Base-by-base conservation (phyloP, 2,329 filamentous ascomycete species). In the Talaromyces verruculosus region DNA sequence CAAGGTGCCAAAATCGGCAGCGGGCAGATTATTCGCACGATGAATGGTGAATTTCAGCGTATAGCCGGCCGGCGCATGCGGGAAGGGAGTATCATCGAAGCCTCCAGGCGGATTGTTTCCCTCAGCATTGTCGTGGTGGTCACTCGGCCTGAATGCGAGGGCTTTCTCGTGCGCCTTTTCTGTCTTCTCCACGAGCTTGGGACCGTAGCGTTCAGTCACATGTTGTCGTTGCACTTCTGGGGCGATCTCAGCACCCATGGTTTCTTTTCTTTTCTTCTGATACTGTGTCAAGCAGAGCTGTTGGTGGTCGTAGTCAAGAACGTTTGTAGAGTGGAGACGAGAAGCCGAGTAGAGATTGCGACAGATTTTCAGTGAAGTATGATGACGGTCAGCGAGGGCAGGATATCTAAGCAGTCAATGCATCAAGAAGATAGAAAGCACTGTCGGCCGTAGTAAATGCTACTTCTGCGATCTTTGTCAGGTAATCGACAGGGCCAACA, bases 41-140 rank as follows among this genome's bases (percentile, higher is more conserved):
- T 94, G 90, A 75, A 98, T 92, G 61, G 88, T 93, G 79, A 98
- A 89, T 75, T 89, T 90, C 69, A 97, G 76, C 0, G 92, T 97
- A 79, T 91, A 97, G 30, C 93, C 93, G 7, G 89, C 88, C 8
- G 89, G 88, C 4, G 87, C 88, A 72, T 85, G 79, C 0, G 92
- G 91, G 8, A 97, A 82, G 1, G 92, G 91, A 0, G 92, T 96
- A 41, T 82, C 77, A 77, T 96, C 93, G 76, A 87, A 95, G 39
- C 93, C 93, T 35, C 93, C 93, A 0, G 89, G 85, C 0, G 91
- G 91, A 37, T 84, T 61, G 5, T 69, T 61, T 49, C 67, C 13
- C 25, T 41, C 43, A 28, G 61, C 19, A 33, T 57, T 58, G 60
- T 64, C 19, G 57, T 30, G 49, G 63, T 67, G 25, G 68, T 69